Base-by-base conservation (phyloP, 148 eudicot genomes). In the Arctostaphylos glauca region DNA sequence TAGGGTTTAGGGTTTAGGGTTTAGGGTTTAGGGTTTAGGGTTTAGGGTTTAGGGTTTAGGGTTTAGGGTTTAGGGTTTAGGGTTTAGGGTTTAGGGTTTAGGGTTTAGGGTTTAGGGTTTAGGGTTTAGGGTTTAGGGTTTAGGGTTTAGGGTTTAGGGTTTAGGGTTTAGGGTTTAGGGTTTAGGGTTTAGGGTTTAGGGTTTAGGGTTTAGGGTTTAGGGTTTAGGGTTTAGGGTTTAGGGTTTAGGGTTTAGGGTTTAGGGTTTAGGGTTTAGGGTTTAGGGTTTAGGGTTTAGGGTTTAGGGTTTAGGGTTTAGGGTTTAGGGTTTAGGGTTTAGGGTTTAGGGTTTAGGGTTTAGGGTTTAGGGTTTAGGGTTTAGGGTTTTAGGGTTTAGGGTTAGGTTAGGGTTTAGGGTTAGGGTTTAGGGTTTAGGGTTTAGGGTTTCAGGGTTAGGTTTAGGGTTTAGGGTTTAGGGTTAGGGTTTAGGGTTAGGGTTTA, bases 161-260 rank as follows among this genome's bases (percentile, higher is more conserved):
- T 72, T 72, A 72, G 76, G 76, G 76, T 72, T 72, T 72, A 41
- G 76, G 76, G 76, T 72, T 38, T 71, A 9, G 50, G 76, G 76
- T 41, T 72, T 72, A 72, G 76, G 76, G 76, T 72, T 72, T 72
- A 72, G 76, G 76, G 76, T 72, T 72, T 41, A 44, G 76, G 48
- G 48, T 72, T 72, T 72, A 72, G 76, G 76, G 76, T 72, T 68
- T 68, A 68, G 74, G 76, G 76, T 72, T 72, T 72, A 72, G 76
- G 76, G 76, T 72, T 72, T 72, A 72, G 76, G 76, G 76, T 72
- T 72, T 72, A 72, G 76, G 76, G 76, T 72, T 72, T 72, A 72
- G 76, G 76, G 76, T 72, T 72, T 72, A 72, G 76, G 76, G 76
- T 72, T 72, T 72, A 72, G 76, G 76, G 48, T 72, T 72, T 41